Conservation (phyloP, 768 basidiomycete genomes). For the Leucocoprinus sp. region DNA sequence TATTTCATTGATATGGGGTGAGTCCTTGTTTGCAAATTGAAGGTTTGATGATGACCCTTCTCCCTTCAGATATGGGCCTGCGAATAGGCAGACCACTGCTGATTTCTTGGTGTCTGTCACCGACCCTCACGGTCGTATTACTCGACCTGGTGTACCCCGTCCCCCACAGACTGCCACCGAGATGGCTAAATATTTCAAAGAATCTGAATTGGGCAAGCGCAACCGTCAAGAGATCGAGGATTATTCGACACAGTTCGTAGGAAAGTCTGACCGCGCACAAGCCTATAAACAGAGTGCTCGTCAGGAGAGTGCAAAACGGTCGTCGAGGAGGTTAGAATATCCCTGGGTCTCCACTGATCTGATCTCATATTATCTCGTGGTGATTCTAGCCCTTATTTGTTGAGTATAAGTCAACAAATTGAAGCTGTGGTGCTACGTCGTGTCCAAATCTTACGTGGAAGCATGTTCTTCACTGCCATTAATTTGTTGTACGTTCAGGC, state of each 20-base stretch:
- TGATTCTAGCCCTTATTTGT: conserved; percentile 36
- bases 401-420: conserved; percentile 39
- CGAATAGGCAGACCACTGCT: conserved; percentile 55
- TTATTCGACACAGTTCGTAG: conserved; percentile 37
- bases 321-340: conserved; percentile 24
- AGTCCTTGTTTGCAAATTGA: not conserved
- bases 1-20: conserved; percentile 62
- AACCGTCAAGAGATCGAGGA: conserved; percentile 40
- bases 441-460: conserved; percentile 36
- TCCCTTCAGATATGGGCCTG: conserved; percentile 39
- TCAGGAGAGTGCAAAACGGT: conserved; percentile 42
- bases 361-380: not conserved
- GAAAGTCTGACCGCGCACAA: conserved; percentile 31
- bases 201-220: conserved; percentile 28
- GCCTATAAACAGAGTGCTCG: conserved; percentile 40
- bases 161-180: conserved; percentile 50
- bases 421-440: conserved; percentile 35
- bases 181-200: conserved; percentile 41
- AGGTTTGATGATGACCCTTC: not conserved
- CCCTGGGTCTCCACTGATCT: not conserved
- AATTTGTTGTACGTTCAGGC: conserved; percentile 21
- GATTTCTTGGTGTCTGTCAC: conserved; percentile 60
- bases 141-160: conserved; percentile 32
- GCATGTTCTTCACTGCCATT: conserved; percentile 28
- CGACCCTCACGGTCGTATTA: conserved; percentile 49